phyloP scores from a whole-genome alignment of 2,329 filamentous ascomycete genomes.

The Penicillium verrucosum region DNA sequence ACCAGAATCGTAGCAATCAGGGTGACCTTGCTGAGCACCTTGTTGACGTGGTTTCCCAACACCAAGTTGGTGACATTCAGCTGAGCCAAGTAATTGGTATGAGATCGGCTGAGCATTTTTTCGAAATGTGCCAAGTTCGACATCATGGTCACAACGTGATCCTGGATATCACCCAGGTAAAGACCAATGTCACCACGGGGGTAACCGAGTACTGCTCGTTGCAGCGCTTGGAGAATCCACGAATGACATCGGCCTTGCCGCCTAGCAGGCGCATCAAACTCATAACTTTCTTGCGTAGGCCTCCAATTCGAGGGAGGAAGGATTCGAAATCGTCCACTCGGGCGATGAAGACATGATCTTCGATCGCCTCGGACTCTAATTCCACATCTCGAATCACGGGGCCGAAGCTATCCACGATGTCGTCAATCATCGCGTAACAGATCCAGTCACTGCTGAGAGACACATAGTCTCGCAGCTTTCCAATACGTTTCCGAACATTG shows the following conservation, averaged over 20 bases:
- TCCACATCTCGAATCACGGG: conserved; percentile 86
- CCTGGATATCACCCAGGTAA: conserved; percentile 95
- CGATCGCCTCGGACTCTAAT: conserved; percentile 83
- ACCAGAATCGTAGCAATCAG: conserved; percentile 93
- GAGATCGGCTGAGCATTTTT: conserved; percentile 90
- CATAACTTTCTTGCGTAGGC: conserved; percentile 91
- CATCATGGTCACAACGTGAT: conserved; percentile 99
- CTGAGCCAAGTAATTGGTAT: conserved; percentile 95
- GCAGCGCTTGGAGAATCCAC: conserved; percentile 96
- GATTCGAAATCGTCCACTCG: conserved; percentile 83
- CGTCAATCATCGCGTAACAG: conserved; percentile 96
- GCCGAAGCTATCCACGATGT: conserved; percentile 95
- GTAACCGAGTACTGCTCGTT: conserved; percentile 96
- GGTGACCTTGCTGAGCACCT: conserved; percentile 90
- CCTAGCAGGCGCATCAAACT: conserved; percentile 87
- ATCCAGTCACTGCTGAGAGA: conserved; percentile 96
- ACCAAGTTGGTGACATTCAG: conserved; percentile 87
- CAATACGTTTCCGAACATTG: conserved; percentile 87
- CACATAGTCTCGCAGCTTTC: conserved; percentile 90
- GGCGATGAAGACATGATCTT: conserved; percentile 91
- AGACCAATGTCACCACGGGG: conserved; percentile 94
- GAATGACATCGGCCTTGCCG: conserved; percentile 97
- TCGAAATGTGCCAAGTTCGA: conserved; percentile 93
- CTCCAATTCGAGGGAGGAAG: conserved; percentile 84
- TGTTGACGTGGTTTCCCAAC: conserved; percentile 83